These are phyloP conservation scores for Gaeumannomyces tritici DNA, from an alignment of 2,329 filamentous ascomycete genomes.

Conservation along the genomic window DNA sequence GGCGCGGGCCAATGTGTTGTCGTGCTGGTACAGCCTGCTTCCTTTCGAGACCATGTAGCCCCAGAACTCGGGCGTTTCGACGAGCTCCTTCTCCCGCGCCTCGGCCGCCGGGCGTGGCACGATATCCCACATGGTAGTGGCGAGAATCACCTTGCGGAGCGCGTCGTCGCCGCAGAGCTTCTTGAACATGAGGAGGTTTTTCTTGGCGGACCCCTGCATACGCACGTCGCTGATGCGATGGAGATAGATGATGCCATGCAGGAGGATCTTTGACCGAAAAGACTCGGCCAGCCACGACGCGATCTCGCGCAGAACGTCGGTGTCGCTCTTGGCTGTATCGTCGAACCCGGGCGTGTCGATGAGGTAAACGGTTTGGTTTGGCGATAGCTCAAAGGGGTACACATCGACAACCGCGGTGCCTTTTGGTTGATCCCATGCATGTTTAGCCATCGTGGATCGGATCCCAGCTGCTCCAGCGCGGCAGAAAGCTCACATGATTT, in stretches of 20 bases:
- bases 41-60: not conserved
- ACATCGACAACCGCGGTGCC: not conserved
- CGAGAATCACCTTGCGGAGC: constrained; percentile 28
- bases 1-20: not conserved
- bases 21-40: not conserved
- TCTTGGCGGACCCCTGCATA: constrained; percentile 25
- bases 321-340: constrained; percentile 26
- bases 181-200: constrained; percentile 33
- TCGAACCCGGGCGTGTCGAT: constrained; percentile 39
- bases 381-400: not conserved
- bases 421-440: no score
- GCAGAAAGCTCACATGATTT: not conserved
- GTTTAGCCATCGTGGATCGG: no score
- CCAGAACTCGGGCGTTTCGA: not conserved
- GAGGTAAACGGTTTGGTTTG: constrained; percentile 9
- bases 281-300: constrained; percentile 25
- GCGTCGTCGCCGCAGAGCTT: constrained; percentile 30
- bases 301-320: constrained; percentile 32
- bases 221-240: constrained; percentile 31
- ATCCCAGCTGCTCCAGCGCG: no score
- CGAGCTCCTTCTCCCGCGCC: not conserved
- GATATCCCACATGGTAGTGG: constrained; percentile 27
- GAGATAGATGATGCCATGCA: constrained; percentile 32
- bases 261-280: constrained; percentile 1
- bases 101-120: not conserved